phyloP scores from a whole-genome alignment of 1,284 basidiomycete genomes.

The Spongiforma sp. region DNA sequence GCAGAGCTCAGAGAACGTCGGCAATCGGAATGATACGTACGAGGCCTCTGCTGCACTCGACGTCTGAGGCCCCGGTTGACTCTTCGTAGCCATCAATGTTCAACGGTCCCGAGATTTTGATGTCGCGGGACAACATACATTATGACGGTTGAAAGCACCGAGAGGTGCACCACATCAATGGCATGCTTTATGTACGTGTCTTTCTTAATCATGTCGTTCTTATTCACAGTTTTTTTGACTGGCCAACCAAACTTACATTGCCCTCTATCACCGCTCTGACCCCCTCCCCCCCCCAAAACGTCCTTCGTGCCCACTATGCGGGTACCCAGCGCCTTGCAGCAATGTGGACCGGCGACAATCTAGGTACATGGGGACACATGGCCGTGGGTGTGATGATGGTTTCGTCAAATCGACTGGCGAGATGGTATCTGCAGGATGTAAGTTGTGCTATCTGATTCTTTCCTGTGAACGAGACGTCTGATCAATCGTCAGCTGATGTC shows the following conservation, averaged over 20 bases:
- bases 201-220: background rate
- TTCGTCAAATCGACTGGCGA: conserved; percentile 90
- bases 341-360: conserved; percentile 99
- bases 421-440: conserved; percentile 89
- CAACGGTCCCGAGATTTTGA: conserved; percentile 98
- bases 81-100: too few relatives aligned
- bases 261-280: conserved; percentile 77
- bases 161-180: conserved; percentile 94
- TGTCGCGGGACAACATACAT: conserved; percentile 94
- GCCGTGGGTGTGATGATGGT: conserved; percentile 95
- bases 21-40: conserved; percentile 99
- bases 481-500: too few relatives aligned
- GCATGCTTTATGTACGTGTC: conserved; percentile 78
- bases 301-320: conserved; percentile 94
- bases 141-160: conserved; percentile 97
- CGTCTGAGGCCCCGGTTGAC: too few relatives aligned
- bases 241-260: conserved; percentile 86
- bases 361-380: conserved; percentile 98
- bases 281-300: conserved; percentile 77
- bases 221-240: conserved; percentile 12
- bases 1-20: too few relatives aligned
- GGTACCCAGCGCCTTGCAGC: conserved; percentile 96
- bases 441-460: too few relatives aligned
- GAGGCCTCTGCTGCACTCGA: too few relatives aligned
- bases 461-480: too few relatives aligned